Evolutionary conservation across 495 filamentous ascomycete genomes (phyloP).

Genomic region (Penicillium macrosclerotiorum): DNA sequence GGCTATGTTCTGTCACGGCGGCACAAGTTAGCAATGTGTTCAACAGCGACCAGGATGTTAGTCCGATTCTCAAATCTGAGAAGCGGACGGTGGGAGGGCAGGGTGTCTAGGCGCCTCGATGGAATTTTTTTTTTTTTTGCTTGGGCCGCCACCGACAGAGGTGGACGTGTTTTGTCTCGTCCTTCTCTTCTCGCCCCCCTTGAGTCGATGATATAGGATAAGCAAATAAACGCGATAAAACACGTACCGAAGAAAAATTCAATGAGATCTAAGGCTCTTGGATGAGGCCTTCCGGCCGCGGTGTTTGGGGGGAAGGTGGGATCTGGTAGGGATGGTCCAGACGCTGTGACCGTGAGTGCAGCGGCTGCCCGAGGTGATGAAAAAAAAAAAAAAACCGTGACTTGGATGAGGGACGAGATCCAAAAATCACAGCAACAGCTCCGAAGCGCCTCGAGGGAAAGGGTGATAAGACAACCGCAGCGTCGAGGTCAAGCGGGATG

Average conservation of each 20-base stretch:
- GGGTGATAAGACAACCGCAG: too few species aligned
- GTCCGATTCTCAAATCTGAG: slow-evolving; percentile 12
- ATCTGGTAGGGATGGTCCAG: slow-evolving; percentile 34
- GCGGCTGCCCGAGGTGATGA: too few species aligned
- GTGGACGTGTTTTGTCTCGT: too few species aligned
- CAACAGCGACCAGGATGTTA: slow-evolving; percentile 8
- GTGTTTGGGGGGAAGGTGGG: slow-evolving; percentile 9
- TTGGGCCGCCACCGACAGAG: not conserved
- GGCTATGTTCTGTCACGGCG: slow-evolving; percentile 32
- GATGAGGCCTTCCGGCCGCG: slow-evolving; percentile 28
- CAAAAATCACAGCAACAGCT: too few species aligned
- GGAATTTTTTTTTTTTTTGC: slow-evolving; percentile 16
- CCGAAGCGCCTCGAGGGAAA: slow-evolving; percentile 6
- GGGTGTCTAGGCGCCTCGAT: slow-evolving; percentile 27
- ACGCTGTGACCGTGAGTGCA: too few species aligned
- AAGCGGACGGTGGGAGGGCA: slow-evolving; percentile 3
- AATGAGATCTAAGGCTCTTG: slow-evolving; percentile 24
- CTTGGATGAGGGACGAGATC: too few species aligned
- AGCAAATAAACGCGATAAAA: not conserved
- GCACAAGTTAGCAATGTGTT: slow-evolving; percentile 17
- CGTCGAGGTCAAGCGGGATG: slow-evolving; percentile 19
- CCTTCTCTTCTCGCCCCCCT: not conserved
- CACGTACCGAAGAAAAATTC: slow-evolving; percentile 24
- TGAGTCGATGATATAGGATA: not conserved
- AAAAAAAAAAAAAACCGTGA: too few species aligned